phyloP scores from a whole-genome alignment of 192 early-diverging fungal species.

The Backusella parvicylindrica region DNA sequence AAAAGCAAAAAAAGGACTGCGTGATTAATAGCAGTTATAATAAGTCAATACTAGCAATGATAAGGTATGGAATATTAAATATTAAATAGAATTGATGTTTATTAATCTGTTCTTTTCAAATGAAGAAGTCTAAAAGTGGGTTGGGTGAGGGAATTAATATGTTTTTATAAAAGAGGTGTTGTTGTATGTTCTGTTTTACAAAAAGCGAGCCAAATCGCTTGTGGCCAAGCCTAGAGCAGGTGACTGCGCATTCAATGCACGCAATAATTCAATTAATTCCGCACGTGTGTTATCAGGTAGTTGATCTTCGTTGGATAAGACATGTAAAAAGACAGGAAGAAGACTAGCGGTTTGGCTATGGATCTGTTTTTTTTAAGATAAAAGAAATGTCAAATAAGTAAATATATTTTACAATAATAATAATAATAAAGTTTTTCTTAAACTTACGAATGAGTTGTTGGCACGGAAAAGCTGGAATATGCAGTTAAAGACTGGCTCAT shows the following conservation, averaged over 20 bases:
- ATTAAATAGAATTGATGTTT: constrained; percentile 4
- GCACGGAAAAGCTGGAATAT: constrained; percentile 60
- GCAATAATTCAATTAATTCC: constrained; percentile 56
- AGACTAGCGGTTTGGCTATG: constrained; percentile 48
- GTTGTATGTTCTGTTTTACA: constrained; percentile 20
- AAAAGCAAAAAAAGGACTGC: too few species aligned
- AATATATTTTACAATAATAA: not conserved
- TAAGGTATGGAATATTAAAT: not conserved
- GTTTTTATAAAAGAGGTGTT: not conserved
- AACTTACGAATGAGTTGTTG: constrained; percentile 46
- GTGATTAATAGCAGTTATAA: not conserved
- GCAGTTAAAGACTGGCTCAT: constrained; percentile 71
- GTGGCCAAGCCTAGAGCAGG: constrained; percentile 35
- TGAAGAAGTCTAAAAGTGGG: not conserved
- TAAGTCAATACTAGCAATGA: too few species aligned
- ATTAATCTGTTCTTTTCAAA: constrained; percentile 4
- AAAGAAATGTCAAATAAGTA: not conserved
- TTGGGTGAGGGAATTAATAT: not conserved
- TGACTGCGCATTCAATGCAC: constrained; percentile 49
- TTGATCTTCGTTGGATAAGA: constrained; percentile 56
- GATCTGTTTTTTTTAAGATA: constrained; percentile 30
- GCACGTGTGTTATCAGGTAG: constrained; percentile 50
- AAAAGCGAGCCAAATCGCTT: constrained; percentile 31
- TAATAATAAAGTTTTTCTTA: too few species aligned
- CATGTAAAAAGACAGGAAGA: constrained; percentile 54